phyloP scores from a whole-genome alignment of 768 basidiomycete species.

The Roridomyces roridus region DNA sequence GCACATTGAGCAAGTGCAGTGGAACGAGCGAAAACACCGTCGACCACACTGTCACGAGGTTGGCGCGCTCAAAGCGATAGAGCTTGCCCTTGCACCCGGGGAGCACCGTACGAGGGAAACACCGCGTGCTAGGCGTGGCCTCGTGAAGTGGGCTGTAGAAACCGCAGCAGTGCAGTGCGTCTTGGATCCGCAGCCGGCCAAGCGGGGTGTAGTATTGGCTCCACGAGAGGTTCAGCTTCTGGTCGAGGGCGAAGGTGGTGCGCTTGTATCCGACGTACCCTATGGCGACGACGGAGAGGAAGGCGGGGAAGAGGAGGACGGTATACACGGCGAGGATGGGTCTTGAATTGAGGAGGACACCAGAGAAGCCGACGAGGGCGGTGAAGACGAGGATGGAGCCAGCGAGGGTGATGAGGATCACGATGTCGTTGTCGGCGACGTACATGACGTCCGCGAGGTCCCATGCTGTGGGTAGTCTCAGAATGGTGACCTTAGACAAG shows the following conservation, averaged over 20 bases:
- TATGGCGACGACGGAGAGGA: constrained; percentile 61
- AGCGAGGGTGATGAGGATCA: constrained; percentile 62
- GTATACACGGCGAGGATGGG: constrained; percentile 72
- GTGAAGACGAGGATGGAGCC: constrained; percentile 63
- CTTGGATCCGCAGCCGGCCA: constrained; percentile 64
- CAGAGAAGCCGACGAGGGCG: constrained; percentile 63
- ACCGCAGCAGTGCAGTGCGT: constrained; percentile 69
- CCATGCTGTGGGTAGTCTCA: constrained; percentile 50
- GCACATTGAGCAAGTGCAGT: constrained; percentile 64
- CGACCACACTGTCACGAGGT: constrained; percentile 54
- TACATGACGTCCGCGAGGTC: constrained; percentile 66
- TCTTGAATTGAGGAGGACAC: constrained; percentile 69
- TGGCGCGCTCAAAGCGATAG: constrained; percentile 54
- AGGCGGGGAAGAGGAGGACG: constrained; percentile 69
- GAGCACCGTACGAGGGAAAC: constrained; percentile 65
- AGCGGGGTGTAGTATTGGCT: constrained; percentile 62
- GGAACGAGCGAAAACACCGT: constrained; percentile 62
- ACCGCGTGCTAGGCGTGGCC: constrained; percentile 59
- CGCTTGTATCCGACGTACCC: constrained; percentile 73
- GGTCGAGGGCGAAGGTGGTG: constrained; percentile 62
- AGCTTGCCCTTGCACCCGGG: constrained; percentile 74
- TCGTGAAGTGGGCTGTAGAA: constrained; percentile 69
- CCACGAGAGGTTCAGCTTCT: constrained; percentile 74
- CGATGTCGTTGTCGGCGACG: constrained; percentile 62
- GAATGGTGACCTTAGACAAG: constrained; percentile 2